Conservation (phyloP, 768 basidiomycete species). For the Multifurca ochricompacta region DNA sequence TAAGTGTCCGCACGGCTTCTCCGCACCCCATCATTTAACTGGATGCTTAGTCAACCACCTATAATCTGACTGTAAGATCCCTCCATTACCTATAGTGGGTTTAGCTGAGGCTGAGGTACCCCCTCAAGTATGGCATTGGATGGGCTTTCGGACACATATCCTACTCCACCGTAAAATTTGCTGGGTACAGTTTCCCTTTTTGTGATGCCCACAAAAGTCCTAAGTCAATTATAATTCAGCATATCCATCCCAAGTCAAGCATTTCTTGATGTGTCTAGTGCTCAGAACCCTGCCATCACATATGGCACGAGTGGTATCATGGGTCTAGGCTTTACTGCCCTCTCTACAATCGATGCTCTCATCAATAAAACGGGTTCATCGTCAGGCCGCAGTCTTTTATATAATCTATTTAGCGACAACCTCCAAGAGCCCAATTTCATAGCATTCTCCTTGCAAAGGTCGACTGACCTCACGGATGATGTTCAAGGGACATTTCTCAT, state of each 20-base stretch:
- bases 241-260: conserved; percentile 63
- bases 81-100: not conserved
- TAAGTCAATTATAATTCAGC: conserved; percentile 30
- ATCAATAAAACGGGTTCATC: conserved; percentile 51
- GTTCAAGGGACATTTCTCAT: conserved; percentile 66
- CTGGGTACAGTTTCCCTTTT: conserved; percentile 43
- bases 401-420: conserved; percentile 67
- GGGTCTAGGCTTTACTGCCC: conserved; percentile 70
- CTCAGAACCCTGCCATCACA: conserved; percentile 63
- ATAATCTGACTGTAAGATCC: conserved; percentile 18
- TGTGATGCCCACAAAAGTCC: not conserved
- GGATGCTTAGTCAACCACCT: conserved; percentile 21
- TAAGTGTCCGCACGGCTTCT: conserved; percentile 26
- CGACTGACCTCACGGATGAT: conserved; percentile 41
- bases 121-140: conserved; percentile 65
- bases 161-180: conserved; percentile 57
- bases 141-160: conserved; percentile 64
- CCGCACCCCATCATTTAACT: conserved; percentile 16
- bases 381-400: conserved; percentile 61
- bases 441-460: conserved; percentile 64
- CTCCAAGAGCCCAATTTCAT: conserved; percentile 71
- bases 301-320: conserved; percentile 67
- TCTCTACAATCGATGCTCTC: conserved; percentile 61
- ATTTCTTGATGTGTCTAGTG: conserved; percentile 52
- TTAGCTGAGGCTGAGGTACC: not conserved